Evolutionary conservation across 176 grass and related monocot species (phyloP), one percentile per base, ranked within the genome.

Genomic region (Carex pumila): DNA sequence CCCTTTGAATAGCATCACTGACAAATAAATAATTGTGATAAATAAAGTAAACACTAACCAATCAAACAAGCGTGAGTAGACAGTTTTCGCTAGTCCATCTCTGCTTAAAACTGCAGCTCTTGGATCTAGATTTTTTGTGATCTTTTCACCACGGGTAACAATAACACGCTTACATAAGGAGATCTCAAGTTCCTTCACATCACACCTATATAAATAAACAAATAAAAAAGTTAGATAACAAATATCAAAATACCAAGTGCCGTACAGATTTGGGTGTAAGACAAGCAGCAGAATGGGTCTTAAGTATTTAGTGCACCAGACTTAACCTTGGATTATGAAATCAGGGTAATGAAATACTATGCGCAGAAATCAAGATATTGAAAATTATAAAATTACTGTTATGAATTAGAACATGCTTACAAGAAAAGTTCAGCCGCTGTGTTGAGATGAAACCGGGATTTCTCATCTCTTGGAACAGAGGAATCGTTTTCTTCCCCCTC

Each of bases 401-500:
- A 49, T 10, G 75, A 86, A 60, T 73, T 64, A 65, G 65, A 25
- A 86, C 41, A 62, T 55, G 30, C 71, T 81, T 95, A 98, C 96
- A 95, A 95, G 85, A 98, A 93, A 93, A 98, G 96, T 82, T 93
- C 93, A 52, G 96, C 89, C 72, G 96, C 96, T 74, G 93, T 93
- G 80, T 15, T 90, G 63, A 98, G 96, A 89, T 98, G 96, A 59
- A 88, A 95, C 68, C 77, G 47, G 12, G 96, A 95, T 89, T 90
- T 95, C 14, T 95, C 96, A 84, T 98, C 93, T 93, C 86, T 98
- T 12, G 85, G 88, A 71, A 88, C 83, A 90, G 89, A 98, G 85
- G 96, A 91, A 92, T 98, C 96, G 45, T 30, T 77, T 89, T 98
- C 93, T 8, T 81, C 89, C 83, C 96, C 96, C 85, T 98, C 96